phyloP scores from a whole-genome alignment of 148 eudicot genomes.

The Rhododendron henanense region DNA sequence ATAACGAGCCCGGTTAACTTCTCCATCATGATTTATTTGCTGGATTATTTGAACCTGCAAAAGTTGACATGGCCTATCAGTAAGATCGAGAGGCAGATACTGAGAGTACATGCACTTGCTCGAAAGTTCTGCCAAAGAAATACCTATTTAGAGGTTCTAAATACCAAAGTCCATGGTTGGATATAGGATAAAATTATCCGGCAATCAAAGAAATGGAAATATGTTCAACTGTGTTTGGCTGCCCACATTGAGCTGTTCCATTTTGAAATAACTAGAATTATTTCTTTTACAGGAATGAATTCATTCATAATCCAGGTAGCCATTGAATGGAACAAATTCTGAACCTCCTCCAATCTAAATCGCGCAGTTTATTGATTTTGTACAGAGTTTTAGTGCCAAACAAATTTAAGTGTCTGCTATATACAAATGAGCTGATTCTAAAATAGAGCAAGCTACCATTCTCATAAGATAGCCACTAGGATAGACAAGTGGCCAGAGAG shows the following conservation, averaged over 20 bases:
- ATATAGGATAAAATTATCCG: neutral
- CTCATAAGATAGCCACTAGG: neutral
- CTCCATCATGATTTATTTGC: slow-evolving; percentile 90
- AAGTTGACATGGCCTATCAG: neutral
- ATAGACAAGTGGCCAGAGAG: neutral
- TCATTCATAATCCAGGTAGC: neutral
- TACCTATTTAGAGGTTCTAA: neutral
- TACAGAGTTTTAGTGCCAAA: neutral
- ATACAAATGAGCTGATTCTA: neutral
- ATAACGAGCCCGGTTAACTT: slow-evolving; percentile 88
- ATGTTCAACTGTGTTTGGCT: neutral
- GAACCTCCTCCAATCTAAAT: neutral
- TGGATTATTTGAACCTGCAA: slow-evolving; percentile 85
- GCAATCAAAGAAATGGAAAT: neutral
- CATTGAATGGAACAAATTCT: neutral
- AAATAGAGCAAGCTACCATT: neutral
- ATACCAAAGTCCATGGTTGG: neutral
- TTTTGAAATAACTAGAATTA: neutral
- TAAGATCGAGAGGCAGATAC: neutral
- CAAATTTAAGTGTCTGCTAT: neutral
- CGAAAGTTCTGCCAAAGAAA: no score
- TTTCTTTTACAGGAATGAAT: neutral
- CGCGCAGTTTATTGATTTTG: neutral
- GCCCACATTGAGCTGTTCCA: neutral
- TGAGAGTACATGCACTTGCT: no score